Base-by-base conservation (phyloP, 179 eudicot species). In the Corrigiola litoralis region DNA sequence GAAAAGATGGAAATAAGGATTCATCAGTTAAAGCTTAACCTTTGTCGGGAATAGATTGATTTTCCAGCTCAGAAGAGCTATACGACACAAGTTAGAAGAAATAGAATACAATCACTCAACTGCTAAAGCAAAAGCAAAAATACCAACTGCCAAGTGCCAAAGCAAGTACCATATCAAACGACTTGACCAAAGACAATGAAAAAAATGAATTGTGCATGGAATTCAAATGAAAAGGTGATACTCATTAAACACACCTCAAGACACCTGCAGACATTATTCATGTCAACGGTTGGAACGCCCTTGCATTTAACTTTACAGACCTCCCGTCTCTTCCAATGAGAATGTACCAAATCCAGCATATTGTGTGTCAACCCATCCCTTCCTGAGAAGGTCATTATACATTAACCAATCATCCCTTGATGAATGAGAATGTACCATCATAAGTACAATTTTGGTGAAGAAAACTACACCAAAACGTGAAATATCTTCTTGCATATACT, bases 241-340 rank as follows among this genome's bases (percentile, higher is more conserved):
- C 25, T 50, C 27, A 1, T 66, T 37, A 37, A 44, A 49, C 75
- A 44, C 32, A 92, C 98, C 98, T 92, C 97, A 48, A 92, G 85
- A 75, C 86, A 80, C 28, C 68, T 84, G 80, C 89, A 85, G 45
- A 92, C 85, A 55, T 92, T 92, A 76, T 87, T 63, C 97, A 92
- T 92, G 68, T 92, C 98, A 50, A 92, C 88, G 2, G 98, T 92
- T 4, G 98, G 97, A 72, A 92, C 98, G 37, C 98, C 98, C 71
- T 86, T 74, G 81, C 98, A 87, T 62, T 88, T 91, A 71, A 92
- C 97, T 83, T 90, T 92, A 68, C 98, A 92, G 34, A 92, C 89
- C 13, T 80, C 77, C 51, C 72, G 71, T 45, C 98, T 68, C 78
- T 81, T 90, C 98, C 97, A 92, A 68, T 92, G 98, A 6, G 90